Conservation (phyloP, 2,329 filamentous ascomycete species). For the Epichloe amarillans region DNA sequence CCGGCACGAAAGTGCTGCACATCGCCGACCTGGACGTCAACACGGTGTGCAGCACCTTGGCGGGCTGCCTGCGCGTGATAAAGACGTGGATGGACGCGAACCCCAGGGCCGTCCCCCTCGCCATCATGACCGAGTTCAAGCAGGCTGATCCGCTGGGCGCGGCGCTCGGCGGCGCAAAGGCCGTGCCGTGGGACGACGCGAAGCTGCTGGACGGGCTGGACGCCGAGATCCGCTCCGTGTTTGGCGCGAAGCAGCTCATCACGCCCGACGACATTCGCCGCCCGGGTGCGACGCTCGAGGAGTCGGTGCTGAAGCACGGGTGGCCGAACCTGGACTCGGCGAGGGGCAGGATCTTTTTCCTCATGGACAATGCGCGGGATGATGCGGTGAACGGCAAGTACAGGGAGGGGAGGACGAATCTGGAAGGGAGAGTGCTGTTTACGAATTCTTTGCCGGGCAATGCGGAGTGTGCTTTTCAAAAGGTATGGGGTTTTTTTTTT, state of each 20-base stretch:
- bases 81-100: conserved; percentile 30
- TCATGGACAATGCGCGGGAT: conserved; percentile 35
- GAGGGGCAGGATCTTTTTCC: conserved; percentile 33
- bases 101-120: conserved; percentile 28
- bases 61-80: conserved; percentile 28
- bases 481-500: conserved; percentile 7
- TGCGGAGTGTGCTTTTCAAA: conserved; percentile 34
- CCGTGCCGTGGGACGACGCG: conserved; percentile 29
- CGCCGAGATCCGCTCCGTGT: conserved; percentile 30
- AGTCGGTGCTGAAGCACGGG: conserved; percentile 30
- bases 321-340: conserved; percentile 33
- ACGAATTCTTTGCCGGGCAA: conserved; percentile 32
- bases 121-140: conserved; percentile 37
- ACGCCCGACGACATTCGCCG: conserved; percentile 32
- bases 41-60: conserved; percentile 31
- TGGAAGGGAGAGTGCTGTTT: conserved; percentile 33
- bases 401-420: conserved; percentile 16
- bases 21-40: conserved; percentile 35
- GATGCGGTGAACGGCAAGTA: conserved; percentile 26
- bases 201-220: conserved; percentile 29
- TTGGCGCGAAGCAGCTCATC: conserved; percentile 27
- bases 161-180: conserved; percentile 20
- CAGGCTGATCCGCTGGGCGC: conserved; percentile 14
- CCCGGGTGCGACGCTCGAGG: conserved; percentile 27
- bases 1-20: conserved; percentile 36